These are phyloP conservation scores for Ogataea kodamae DNA, from an alignment of 805 yeast genomes.

Conservation along the genomic window DNA sequence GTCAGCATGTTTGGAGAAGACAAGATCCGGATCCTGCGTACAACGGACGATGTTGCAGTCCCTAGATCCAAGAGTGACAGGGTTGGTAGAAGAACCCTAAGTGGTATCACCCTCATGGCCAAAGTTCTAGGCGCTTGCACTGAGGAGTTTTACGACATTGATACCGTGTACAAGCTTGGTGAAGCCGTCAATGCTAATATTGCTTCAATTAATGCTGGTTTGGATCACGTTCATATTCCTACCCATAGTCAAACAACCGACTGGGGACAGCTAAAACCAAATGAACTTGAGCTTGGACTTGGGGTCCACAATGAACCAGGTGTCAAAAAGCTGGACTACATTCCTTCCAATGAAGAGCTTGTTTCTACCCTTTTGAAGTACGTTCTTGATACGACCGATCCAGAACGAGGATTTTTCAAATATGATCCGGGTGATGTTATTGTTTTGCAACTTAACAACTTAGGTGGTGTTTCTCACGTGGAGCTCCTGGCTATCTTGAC, in stretches of 20 bases:
- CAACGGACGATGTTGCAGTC: conserved; percentile 37
- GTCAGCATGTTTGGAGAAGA: conserved; percentile 31
- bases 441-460: conserved; percentile 33
- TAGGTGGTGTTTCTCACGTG: conserved; percentile 37
- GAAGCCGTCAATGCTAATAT: conserved; percentile 26
- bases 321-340: conserved; percentile 28
- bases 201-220: conserved; percentile 37
- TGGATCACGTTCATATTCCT: conserved; percentile 38
- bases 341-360: conserved; percentile 35
- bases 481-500: conserved; percentile 32
- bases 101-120: conserved; percentile 32
- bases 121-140: conserved; percentile 36
- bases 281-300: conserved; percentile 35
- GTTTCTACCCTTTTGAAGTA: conserved; percentile 27
- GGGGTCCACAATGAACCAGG: conserved; percentile 42
- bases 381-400: conserved; percentile 27
- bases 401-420: conserved; percentile 32
- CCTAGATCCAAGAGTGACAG: conserved; percentile 29
- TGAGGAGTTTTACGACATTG: conserved; percentile 26
- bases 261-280: conserved; percentile 28
- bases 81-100: conserved; percentile 38
- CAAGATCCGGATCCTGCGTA: conserved; percentile 31
- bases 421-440: conserved; percentile 31
- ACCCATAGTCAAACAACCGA: conserved; percentile 27
- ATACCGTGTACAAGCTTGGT: conserved; percentile 31